Conservation (phyloP, 306 rosid genomes). For the Gleditsia sinensis region DNA sequence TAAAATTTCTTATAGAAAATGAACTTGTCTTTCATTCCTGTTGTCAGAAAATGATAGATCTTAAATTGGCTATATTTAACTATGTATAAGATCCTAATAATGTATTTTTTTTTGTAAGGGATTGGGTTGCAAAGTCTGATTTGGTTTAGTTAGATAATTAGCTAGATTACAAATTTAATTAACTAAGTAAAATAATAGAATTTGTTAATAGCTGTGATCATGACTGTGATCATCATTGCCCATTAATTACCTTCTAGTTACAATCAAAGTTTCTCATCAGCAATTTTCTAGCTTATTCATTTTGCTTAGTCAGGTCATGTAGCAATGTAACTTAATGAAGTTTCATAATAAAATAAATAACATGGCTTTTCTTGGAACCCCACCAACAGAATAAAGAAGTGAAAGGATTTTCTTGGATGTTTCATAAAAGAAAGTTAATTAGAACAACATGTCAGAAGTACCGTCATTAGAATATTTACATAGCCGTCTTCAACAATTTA, state of each 20-base stretch:
- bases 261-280: neutral
- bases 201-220: no score
- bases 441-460: slow-evolving; percentile 11
- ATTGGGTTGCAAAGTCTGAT: slow-evolving; percentile 9
- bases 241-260: no score
- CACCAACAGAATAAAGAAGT: neutral
- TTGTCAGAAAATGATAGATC: neutral
- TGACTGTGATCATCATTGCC: no score
- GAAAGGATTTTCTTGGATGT: slow-evolving; percentile 37
- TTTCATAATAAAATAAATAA: neutral
- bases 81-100: neutral
- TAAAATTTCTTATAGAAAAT: neutral
- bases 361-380: neutral
- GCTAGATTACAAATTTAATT: slow-evolving; percentile 12
- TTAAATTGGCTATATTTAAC: neutral
- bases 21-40: neutral
- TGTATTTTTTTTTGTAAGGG: neutral
- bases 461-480: slow-evolving; percentile 2
- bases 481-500: slow-evolving; percentile 6
- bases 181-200: neutral
- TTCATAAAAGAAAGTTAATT: neutral
- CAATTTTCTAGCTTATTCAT: neutral
- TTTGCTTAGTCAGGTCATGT: slow-evolving; percentile 33
- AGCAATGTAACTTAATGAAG: neutral
- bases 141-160: slow-evolving; percentile 1